These are phyloP conservation scores for Linnemannia zychae DNA, from an alignment of 192 early-diverging fungal species.

Conservation along the genomic window DNA sequence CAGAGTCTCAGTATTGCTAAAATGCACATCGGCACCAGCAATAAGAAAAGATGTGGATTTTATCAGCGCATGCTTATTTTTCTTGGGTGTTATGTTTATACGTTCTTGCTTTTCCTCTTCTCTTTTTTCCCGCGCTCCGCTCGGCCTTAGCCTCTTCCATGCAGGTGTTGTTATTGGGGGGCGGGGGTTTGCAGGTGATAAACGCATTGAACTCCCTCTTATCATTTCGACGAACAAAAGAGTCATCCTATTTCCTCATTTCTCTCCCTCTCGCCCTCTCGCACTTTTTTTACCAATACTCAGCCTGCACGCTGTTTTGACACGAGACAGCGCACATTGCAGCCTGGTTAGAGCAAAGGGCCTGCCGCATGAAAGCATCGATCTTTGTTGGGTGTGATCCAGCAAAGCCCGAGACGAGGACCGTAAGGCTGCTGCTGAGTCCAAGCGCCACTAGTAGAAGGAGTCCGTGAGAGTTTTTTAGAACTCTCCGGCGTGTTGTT, in stretches of 20 bases:
- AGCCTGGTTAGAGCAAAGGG: conserved; percentile 32
- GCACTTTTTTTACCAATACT: conserved; percentile 17
- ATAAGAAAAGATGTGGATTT: background rate
- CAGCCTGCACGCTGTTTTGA: conserved; percentile 4
- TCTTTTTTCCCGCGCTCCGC: background rate
- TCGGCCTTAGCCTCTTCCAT: background rate
- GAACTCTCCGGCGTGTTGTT: too few relatives aligned
- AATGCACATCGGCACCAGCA: background rate
- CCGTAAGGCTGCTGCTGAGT: background rate
- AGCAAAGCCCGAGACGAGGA: background rate
- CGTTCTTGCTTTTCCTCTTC: background rate
- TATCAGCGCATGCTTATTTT: too few relatives aligned
- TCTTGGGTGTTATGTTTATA: background rate
- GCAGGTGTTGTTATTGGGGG: background rate
- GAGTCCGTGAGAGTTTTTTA: background rate
- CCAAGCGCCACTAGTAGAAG: background rate
- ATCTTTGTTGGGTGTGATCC: conserved; percentile 16
- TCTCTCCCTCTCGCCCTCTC: too few relatives aligned
- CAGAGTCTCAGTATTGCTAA: conserved; percentile 30
- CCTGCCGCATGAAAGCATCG: conserved; percentile 14
- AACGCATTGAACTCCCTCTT: background rate
- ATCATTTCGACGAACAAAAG: background rate
- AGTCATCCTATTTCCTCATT: too few relatives aligned
- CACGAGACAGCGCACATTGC: conserved; percentile 36
- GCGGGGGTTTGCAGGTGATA: background rate